Evolutionary conservation across 306 rosid species (phyloP), one percentile per base, ranked within the genome.

Genomic region (Ammopiptanthus mongolicus): DNA sequence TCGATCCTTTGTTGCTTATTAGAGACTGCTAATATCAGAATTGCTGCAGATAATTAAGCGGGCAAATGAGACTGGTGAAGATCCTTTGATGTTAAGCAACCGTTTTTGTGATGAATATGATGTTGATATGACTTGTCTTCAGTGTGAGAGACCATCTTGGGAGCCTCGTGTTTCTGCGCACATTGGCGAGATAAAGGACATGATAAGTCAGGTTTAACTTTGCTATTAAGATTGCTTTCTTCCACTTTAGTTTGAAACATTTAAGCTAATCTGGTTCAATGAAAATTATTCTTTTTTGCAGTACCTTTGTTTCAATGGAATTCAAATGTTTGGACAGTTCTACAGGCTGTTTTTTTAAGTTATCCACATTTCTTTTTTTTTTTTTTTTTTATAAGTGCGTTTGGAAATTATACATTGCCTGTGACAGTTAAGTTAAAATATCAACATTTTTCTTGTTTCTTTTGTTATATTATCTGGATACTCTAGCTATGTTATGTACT

Each of bases 131-230:
- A 80, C 71, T 25, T 91, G 75, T 80, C 97, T 95, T 73, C 96
- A 90, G 78, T 95, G 99, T 75, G 88, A 86, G 75, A 33, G 60
- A 81, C 99, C 99, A n/a, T 82, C 96, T 14, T 87, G 58, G 78
- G 91, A 91, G 80, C 97, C 97, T 6, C 91, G 92, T 56, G 99
- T 95, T 71, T 95, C 99, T 52, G 91, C 86, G 11, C 97, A 95
- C 82, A 84, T 95, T 89, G 96, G 74, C 42, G 86, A 95, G 83
- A 95, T 91, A 74, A 90, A 86, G 87, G 88, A 87, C 75, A 78
- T 95, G 92, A 95, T 95, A 83, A 65, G 52, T 58, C 89, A 90
- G 97, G 99, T 91, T 58, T 57, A 47, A 52, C 9, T 60, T 75
- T 77, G 56, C 63, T 61, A 55, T 52, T 29, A 36, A 8, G 18